Percentiles rank a stretch among this genome's conserved stretches.
Evolutionary conservation across 352 stramenopile genomes (phyloP).

Genomic region (Globisporangium nodosum): DNA sequence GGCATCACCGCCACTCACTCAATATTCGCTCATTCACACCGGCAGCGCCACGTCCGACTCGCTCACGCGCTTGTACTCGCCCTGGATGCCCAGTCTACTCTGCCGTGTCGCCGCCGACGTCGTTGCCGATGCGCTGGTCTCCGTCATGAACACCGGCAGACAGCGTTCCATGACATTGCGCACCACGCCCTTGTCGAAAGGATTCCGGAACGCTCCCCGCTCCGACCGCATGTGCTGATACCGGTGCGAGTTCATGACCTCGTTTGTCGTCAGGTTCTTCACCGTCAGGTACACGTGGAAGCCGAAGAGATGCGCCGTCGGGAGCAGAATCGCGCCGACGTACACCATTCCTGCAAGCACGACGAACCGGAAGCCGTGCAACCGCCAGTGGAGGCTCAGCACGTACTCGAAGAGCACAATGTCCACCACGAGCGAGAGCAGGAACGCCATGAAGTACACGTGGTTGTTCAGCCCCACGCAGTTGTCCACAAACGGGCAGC

Average conservation of each 20-base stretch:
- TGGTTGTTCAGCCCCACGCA: conserved; percentile 98
- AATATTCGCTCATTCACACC: neutral
- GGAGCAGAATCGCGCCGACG: conserved; percentile 36
- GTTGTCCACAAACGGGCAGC: conserved; percentile 98
- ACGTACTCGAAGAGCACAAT: conserved; percentile 52
- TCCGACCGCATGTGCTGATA: conserved; percentile 41
- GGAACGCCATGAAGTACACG: conserved; percentile 79
- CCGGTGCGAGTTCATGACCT: conserved; percentile 64
- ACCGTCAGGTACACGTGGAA: conserved; percentile 76
- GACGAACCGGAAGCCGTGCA: conserved; percentile 29
- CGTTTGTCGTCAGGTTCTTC: conserved; percentile 76
- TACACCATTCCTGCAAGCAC: conserved; percentile 37
- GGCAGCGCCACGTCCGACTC: neutral
- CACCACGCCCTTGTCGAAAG: conserved; percentile 28
- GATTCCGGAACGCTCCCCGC: conserved; percentile 24
- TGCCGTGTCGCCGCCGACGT: too few species aligned
- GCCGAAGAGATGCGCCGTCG: conserved; percentile 41
- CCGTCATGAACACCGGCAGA: conserved; percentile 15
- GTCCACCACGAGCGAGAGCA: conserved; percentile 38
- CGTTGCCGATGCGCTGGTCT: neutral
- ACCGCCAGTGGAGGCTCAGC: conserved; percentile 47
- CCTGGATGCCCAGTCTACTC: neutral
- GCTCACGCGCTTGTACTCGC: neutral
- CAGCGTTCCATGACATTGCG: conserved; percentile 26
- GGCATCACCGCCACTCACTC: neutral